Conservation (phyloP, 257 asterid species). For the Leptodermis oblonga region DNA sequence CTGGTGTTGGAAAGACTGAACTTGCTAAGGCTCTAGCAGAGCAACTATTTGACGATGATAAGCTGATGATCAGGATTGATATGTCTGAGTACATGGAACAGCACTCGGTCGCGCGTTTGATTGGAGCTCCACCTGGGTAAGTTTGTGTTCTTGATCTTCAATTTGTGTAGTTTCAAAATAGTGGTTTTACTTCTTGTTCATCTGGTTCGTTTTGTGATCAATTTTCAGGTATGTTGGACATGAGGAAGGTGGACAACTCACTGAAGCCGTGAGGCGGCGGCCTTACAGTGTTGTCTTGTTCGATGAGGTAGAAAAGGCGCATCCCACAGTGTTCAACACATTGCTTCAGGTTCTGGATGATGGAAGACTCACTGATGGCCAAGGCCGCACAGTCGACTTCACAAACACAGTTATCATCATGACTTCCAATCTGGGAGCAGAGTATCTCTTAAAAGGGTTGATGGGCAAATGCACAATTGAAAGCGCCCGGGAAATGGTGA, state of each 20-base stretch:
- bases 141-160: neutral
- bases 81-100: constrained; percentile 99
- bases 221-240: constrained; percentile 69
- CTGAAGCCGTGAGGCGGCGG: constrained; percentile 82
- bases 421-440: constrained; percentile 94
- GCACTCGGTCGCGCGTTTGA: constrained; percentile 80
- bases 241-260: constrained; percentile 94
- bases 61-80: constrained; percentile 67
- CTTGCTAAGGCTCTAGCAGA: constrained; percentile 92
- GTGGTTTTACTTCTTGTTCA: neutral
- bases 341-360: constrained; percentile 85
- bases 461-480: constrained; percentile 64
- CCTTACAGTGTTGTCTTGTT: constrained; percentile 85
- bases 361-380: constrained; percentile 88
- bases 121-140: constrained; percentile 98
- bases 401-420: constrained; percentile 73
- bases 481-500: constrained; percentile 80
- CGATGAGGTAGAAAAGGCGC: constrained; percentile 92
- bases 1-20: constrained; percentile 95
- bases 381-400: constrained; percentile 84
- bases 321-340: constrained; percentile 65
- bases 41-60: constrained; percentile 84
- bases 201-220: neutral
- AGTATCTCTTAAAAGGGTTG: constrained; percentile 58
- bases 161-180: too few species aligned